Evolutionary conservation across 306 rosid species (phyloP), one percentile per base, ranked within the genome.

Genomic region (Senna tora): DNA sequence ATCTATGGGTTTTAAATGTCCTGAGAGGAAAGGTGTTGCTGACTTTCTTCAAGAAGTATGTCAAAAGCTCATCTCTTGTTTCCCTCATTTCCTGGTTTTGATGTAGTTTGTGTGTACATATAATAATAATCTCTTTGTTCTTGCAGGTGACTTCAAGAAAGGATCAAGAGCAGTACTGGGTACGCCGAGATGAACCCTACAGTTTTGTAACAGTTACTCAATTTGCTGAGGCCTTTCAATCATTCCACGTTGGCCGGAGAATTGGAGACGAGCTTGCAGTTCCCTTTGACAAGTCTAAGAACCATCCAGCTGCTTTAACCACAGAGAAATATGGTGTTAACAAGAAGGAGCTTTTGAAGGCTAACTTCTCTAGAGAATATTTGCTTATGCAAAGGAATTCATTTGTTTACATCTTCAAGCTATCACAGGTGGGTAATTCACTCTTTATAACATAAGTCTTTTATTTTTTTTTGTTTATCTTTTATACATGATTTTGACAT

Each of bases 11-110:
- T 85, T 85, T 64, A 82, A 17, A 65, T 85, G 86, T 66, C 89
- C 86, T 17, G 79, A 73, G 33, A 85, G 86, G 72, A 85, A 85
- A 73, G 86, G 83, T 64, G 82, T 33, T 32, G 89, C 89, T 7
- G 89, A 85, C 36, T 85, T 85, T 53, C 79, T 85, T 36, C 89
- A 85, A 76, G 89, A 85, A 79, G 89, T 82, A 64, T 55, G 66
- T 51, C 61, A 46, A 34, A 17, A 22, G 51, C 2, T 32, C 16
- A 22, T 21, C 11, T 9, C 51, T 65, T 22, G 10, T 45, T 19
- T 34, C 39, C 55, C 4, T 16, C 1, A 21, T 38, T 46, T 20
- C 9, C 9, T 8, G 7, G 32, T 41, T 49, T 47, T 28, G n/a
- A 16, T 42, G 38, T 39, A 19, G 17, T 42, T 6, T 52, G 2